Conservation (phyloP, 768 basidiomycete species). For the Tulasnella sp. region DNA sequence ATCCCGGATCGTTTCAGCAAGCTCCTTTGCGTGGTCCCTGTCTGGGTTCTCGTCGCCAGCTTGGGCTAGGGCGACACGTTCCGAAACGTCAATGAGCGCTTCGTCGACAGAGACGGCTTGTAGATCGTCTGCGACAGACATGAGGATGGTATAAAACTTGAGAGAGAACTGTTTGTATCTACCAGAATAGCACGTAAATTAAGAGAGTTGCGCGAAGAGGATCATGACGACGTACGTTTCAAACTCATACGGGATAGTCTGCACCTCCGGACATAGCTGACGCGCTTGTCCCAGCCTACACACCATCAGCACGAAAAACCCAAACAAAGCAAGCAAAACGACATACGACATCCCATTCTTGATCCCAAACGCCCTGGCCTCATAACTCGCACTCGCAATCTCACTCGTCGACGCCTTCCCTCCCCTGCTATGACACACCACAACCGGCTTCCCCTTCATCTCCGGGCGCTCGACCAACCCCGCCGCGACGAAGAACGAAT, state of each 20-base stretch:
- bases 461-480: conserved; percentile 70
- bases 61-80: conserved; percentile 31
- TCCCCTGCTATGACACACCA: conserved; percentile 85
- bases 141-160: conserved; percentile 84
- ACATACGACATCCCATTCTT: conserved; percentile 89
- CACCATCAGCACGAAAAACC: conserved; percentile 8
- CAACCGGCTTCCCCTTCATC: conserved; percentile 74
- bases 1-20: conserved; percentile 69
- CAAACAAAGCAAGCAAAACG: neutral
- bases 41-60: conserved; percentile 19
- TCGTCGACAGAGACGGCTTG: conserved; percentile 97
- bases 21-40: conserved; percentile 54
- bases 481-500: conserved; percentile 88
- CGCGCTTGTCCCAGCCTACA: conserved; percentile 66
- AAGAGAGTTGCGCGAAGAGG: neutral
- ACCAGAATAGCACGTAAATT: conserved; percentile 9
- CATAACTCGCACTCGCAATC: conserved; percentile 89
- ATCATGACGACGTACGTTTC: conserved; percentile 40
- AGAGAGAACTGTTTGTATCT: conserved; percentile 79
- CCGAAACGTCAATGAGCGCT: conserved; percentile 80
- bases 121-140: conserved; percentile 79
- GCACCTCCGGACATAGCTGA: conserved; percentile 55
- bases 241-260: conserved; percentile 90
- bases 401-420: conserved; percentile 78
- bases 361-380: conserved; percentile 77